Percentiles rank a stretch among this genome's conserved stretches.
phyloP scores from a whole-genome alignment of 208 protist genomes.

The Kentomonas sorsogonicus region DNA sequence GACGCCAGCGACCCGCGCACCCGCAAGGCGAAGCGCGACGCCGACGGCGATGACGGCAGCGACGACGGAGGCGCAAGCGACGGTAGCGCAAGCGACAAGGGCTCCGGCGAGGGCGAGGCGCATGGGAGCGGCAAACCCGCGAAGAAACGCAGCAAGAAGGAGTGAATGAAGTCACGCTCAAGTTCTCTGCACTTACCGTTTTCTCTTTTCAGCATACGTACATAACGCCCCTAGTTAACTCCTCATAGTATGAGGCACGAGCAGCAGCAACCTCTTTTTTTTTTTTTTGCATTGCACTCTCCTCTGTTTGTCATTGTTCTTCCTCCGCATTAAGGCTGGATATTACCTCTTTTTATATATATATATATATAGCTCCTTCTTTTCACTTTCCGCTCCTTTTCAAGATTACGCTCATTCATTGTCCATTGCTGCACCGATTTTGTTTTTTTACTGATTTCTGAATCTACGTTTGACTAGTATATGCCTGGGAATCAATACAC shows the following conservation, averaged over 20 bases:
- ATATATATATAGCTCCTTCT: no score
- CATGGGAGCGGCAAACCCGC: neutral
- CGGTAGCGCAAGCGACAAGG: slow-evolving; percentile 12
- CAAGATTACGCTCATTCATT: no score
- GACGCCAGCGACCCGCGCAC: slow-evolving; percentile 55
- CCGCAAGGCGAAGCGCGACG: slow-evolving; percentile 18
- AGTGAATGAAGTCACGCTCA: neutral
- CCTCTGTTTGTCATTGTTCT: no score
- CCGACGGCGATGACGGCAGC: slow-evolving; percentile 16
- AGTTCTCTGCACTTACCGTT: neutral
- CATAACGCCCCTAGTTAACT: no score
- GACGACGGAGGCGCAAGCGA: slow-evolving; percentile 11
- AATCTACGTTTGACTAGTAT: no score
- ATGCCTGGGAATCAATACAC: no score
- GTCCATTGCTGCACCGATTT: no score
- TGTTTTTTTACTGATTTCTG: no score
- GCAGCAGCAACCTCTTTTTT: slow-evolving; percentile 2
- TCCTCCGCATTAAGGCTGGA: no score
- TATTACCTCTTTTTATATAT: no score
- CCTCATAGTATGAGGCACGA: neutral
- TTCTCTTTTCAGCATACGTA: neutral
- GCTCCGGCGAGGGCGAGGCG: neutral
- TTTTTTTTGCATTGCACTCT: neutral
- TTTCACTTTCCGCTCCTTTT: no score
- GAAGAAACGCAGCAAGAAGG: slow-evolving; percentile 9